These are phyloP conservation scores for Irineochytrium annulatum DNA, from an alignment of 192 early-diverging fungal species.

Conservation along the genomic window DNA sequence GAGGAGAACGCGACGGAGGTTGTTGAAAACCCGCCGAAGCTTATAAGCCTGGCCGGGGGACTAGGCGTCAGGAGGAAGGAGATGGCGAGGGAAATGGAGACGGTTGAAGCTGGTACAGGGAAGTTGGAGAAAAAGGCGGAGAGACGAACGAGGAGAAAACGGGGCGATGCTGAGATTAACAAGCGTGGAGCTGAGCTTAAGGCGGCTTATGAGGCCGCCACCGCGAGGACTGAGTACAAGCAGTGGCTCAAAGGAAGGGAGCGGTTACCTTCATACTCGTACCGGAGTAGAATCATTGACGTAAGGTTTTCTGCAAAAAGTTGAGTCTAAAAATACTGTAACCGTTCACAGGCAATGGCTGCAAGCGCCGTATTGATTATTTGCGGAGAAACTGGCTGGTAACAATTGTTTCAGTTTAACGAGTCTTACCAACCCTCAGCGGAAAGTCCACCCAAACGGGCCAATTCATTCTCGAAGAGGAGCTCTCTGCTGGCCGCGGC, in stretches of 20 bases:
- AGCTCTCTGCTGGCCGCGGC: conserved; percentile 37
- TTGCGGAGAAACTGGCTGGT: conserved; percentile 74
- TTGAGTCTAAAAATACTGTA: conserved; percentile 2
- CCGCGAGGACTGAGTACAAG: conserved; percentile 11
- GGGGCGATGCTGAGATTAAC: no score
- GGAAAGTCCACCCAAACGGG: conserved; percentile 53
- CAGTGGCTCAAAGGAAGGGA: conserved; percentile 42
- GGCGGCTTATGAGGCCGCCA: conserved; percentile 14
- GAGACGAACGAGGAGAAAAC: conserved; percentile 9
- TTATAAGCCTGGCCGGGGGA: conserved; percentile 1
- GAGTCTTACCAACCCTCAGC: conserved; percentile 11
- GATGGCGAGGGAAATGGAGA: not conserved
- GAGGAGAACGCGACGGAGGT: conserved; percentile 29
- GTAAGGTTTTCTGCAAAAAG: not conserved
- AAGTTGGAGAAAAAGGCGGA: not conserved
- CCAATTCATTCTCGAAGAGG: conserved; percentile 68
- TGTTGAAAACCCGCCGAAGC: conserved; percentile 23
- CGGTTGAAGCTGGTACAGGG: no score
- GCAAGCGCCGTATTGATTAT: conserved; percentile 63
- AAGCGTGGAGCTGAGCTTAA: no score
- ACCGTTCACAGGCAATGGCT: conserved; percentile 8
- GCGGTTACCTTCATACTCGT: conserved; percentile 59
- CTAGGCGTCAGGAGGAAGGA: not conserved
- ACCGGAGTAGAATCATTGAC: conserved; percentile 51
- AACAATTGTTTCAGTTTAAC: not conserved